These are phyloP conservation scores for Pyrenophora graminea DNA, from an alignment of 2,329 filamentous ascomycete species.

Conservation along the genomic window DNA sequence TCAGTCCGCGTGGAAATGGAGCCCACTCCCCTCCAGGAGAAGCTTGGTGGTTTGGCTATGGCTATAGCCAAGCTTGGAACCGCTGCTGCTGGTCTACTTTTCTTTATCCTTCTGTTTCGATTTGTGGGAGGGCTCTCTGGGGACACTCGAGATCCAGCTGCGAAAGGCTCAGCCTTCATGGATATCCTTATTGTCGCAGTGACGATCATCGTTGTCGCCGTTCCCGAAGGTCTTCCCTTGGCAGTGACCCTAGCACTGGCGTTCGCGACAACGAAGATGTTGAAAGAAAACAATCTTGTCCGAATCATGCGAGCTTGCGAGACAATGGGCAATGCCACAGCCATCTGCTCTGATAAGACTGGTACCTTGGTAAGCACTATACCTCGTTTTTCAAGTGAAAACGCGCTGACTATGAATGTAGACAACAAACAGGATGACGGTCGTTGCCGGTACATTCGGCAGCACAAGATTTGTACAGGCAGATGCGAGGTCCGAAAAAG, in stretches of 20 bases:
- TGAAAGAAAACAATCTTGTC: slow-evolving; percentile 45
- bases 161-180: slow-evolving; percentile 46
- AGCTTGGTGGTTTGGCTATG: slow-evolving; percentile 57
- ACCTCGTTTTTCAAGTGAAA: rapidly evolving
- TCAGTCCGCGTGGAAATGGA: slow-evolving; percentile 59
- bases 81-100: slow-evolving; percentile 44
- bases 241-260: slow-evolving; percentile 43
- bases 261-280: slow-evolving; percentile 43
- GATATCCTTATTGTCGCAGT: slow-evolving; percentile 50
- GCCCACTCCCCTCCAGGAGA: slow-evolving; percentile 59
- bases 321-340: slow-evolving; percentile 44
- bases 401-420: slow-evolving; percentile 11
- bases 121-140: slow-evolving; percentile 41
- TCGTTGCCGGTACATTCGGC: slow-evolving; percentile 47
- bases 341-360: slow-evolving; percentile 46
- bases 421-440: slow-evolving; percentile 49
- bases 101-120: slow-evolving; percentile 47
- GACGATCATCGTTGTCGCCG: slow-evolving; percentile 50
- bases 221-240: slow-evolving; percentile 47
- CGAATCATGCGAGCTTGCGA: slow-evolving; percentile 41
- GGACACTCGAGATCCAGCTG: slow-evolving; percentile 28
- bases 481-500: slow-evolving; percentile 50
- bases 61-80: slow-evolving; percentile 57
- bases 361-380: slow-evolving; percentile 29
- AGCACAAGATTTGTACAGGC: slow-evolving; percentile 55